Conservation (phyloP, 805 yeast species). For the Wickerhamomyces kurtzmanii region DNA sequence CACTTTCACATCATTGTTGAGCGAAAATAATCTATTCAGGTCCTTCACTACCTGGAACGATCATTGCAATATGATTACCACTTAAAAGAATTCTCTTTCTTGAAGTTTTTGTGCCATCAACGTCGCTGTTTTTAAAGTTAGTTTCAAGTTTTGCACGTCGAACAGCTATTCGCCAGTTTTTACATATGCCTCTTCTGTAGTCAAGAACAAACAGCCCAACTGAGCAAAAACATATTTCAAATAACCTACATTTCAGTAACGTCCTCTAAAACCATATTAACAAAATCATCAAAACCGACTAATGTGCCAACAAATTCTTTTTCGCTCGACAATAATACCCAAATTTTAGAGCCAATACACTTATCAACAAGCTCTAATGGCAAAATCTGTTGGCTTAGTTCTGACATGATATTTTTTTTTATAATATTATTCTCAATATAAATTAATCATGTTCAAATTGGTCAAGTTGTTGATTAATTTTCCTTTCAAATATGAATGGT, state of each 20-base stretch:
- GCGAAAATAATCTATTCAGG: too few species aligned
- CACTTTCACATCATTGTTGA: too few species aligned
- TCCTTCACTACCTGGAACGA: constrained; percentile 42
- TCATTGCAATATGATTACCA: constrained; percentile 67
- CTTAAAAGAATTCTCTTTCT: constrained; percentile 57
- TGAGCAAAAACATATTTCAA: constrained; percentile 14
- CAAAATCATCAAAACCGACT: constrained; percentile 92
- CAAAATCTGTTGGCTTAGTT: constrained; percentile 16
- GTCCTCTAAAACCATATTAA: constrained; percentile 79
- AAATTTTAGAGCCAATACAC: constrained; percentile 70
- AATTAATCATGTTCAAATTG: background rate
- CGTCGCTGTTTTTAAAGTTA: too few species aligned
- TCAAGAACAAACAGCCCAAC: constrained; percentile 2
- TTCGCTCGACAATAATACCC: constrained; percentile 52
- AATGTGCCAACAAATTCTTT: constrained; percentile 85
- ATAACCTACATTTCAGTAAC: constrained; percentile 46
- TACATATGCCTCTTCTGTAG: too few species aligned
- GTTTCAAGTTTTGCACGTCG: too few species aligned
- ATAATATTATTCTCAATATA: background rate
- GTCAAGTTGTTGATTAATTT: too few species aligned
- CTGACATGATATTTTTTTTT: background rate
- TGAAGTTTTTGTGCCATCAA: constrained; percentile 31
- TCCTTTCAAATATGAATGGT: too few species aligned
- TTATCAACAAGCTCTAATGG: constrained; percentile 87
- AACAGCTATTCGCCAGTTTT: too few species aligned